These are phyloP conservation scores for Bryopsis sp. DNA, from an alignment of 139 green algal species.

Conservation along the genomic window DNA sequence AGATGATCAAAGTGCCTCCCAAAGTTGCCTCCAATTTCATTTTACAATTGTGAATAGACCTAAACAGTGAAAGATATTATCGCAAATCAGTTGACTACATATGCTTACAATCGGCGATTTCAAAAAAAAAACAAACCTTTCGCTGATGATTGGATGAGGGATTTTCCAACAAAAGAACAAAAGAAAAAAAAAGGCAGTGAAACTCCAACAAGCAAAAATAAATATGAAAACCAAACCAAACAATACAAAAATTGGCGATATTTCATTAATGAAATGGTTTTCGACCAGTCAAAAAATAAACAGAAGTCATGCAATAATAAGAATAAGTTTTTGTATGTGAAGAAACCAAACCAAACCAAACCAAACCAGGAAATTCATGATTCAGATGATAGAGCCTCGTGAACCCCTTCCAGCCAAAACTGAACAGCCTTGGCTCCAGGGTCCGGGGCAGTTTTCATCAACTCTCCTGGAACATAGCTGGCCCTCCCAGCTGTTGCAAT, in stretches of 20 bases:
- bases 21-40: too few species aligned
- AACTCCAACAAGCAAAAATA: neutral
- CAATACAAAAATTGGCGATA: neutral
- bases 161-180: neutral
- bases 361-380: neutral
- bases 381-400: constrained; percentile 16
- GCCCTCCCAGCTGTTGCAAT: constrained; percentile 43
- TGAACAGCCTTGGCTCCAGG: constrained; percentile 54
- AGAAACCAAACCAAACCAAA: neutral
- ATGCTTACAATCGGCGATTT: neutral
- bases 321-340: neutral
- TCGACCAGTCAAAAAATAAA: neutral
- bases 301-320: neutral
- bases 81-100: neutral
- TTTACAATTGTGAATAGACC: too few species aligned
- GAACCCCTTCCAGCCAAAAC: constrained; percentile 47
- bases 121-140: too few species aligned
- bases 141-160: too few species aligned
- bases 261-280: neutral
- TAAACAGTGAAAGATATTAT: neutral
- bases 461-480: constrained; percentile 48
- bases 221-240: neutral
- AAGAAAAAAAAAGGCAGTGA: neutral
- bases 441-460: constrained; percentile 34
- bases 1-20: too few species aligned